Base-by-base conservation (phyloP, 2,329 filamentous ascomycete species). In the Xylariaceae sp. region DNA sequence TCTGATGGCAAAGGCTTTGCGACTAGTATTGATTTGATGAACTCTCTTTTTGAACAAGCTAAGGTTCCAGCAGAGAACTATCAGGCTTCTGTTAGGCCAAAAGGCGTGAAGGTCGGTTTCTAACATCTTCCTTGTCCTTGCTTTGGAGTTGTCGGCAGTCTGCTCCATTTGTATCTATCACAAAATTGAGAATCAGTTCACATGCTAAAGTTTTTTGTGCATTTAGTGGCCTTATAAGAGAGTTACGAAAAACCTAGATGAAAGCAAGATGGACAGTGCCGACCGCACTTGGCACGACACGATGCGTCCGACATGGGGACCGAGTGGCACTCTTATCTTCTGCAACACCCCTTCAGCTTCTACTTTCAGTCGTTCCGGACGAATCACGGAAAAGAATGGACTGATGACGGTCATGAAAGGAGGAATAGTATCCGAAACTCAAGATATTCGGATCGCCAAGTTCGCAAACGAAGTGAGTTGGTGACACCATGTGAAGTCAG, bases 21-120 rank as follows among this genome's bases (percentile, higher is more conserved):
- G 17, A 95, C 86, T 17, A 91, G 87, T 61, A 95, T 97, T 69
- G 93, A 96, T 71, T 73, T 96, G 64, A 96, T 95, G 89, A 92
- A 95, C 64, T 95, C 89, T 38, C 73, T 96, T 45, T 96, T 94
- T 67, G 86, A 87, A 64, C 80, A 85, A 67, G 76, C 82, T 52
- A 82, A 79, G 70, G 75, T 74, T 42, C 75, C 75, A 53, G 67
- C 70, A 42, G 73, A 78, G 58, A 78, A 75, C 57, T 64, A 75
- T 44, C 75, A 77, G 59, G 73, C 71, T 53, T 68, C 73, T 27
- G 62, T 72, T 55, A 66, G 74, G 49, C 70, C 73, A 57, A 81
- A 81, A 69, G 86, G 87, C 68, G 85, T 77, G 47, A 77, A 97
- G 91, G 93, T 97, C 82, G 86, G 92, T 92, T 68, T 73, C 59